Conservation (phyloP, 805 yeast species). For the Saturnispora bothae region DNA sequence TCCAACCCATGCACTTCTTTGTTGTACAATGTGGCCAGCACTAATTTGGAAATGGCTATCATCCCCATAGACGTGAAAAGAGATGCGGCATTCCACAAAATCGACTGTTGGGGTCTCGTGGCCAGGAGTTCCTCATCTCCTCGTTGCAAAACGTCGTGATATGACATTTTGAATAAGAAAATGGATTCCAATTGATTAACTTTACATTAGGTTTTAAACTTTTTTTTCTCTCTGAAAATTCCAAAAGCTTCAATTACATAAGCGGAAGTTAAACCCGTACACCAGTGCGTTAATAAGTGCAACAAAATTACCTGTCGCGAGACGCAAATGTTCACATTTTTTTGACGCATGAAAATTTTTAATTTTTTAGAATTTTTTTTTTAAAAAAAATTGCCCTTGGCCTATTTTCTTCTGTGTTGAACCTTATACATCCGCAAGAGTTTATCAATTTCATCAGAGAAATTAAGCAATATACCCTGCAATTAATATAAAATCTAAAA, state of each 20-base stretch:
- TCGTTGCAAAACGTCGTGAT: conserved; percentile 52
- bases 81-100: conserved; percentile 58
- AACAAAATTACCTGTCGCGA: no score
- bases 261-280: no score
- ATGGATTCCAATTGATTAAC: no score
- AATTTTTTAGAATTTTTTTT: no score
- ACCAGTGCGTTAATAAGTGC: no score
- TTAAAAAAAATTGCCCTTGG: not conserved
- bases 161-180: no score
- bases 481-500: no score
- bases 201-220: no score
- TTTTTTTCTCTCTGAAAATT: not conserved
- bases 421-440: no score
- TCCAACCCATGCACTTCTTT: conserved; percentile 55
- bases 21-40: conserved; percentile 51
- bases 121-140: conserved; percentile 63
- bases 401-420: not conserved
- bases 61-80: conserved; percentile 58
- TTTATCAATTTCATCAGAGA: no score
- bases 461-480: no score
- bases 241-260: no score
- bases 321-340: not conserved
- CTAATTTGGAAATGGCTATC: conserved; percentile 51
- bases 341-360: not conserved
- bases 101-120: conserved; percentile 39